Evolutionary conservation across 768 basidiomycete genomes (phyloP).

Genomic region (Leccinum disarticulatum): DNA sequence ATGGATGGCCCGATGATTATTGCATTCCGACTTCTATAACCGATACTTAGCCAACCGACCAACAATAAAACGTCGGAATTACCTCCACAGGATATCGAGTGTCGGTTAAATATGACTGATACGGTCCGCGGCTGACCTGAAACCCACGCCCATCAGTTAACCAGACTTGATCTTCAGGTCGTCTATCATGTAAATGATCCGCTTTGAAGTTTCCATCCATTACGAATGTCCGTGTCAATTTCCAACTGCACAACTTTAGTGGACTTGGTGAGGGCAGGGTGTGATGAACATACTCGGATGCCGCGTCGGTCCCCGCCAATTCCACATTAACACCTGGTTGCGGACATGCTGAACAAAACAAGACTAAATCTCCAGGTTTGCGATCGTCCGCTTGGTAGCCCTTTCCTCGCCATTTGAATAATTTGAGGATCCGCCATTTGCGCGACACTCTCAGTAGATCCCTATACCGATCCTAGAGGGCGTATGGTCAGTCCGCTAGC

Average conservation of each 20-base stretch:
- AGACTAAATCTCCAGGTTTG: neutral
- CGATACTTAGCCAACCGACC: neutral
- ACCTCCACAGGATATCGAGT: neutral
- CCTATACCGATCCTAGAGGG: too few relatives aligned
- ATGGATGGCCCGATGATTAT: constrained; percentile 4
- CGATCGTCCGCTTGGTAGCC: too few relatives aligned
- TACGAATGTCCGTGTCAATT: neutral
- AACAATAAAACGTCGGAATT: neutral
- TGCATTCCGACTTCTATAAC: neutral
- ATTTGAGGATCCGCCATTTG: too few relatives aligned
- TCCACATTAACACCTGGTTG: constrained; percentile 17
- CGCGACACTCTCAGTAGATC: too few relatives aligned
- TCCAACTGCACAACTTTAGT: neutral
- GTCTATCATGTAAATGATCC: constrained; percentile 6
- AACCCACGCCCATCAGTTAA: neutral
- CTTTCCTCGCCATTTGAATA: too few relatives aligned
- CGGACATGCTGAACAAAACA: constrained; percentile 30
- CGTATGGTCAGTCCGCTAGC: too few relatives aligned
- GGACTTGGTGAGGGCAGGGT: neutral
- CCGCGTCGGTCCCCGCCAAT: neutral
- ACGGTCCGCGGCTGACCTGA: neutral
- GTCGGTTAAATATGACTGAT: neutral
- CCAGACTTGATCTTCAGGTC: neutral
- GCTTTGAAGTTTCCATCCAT: constrained; percentile 22
- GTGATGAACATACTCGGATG: neutral